phyloP scores from a whole-genome alignment of 2,329 filamentous ascomycete species.

The Calonectria multiphialidica region DNA sequence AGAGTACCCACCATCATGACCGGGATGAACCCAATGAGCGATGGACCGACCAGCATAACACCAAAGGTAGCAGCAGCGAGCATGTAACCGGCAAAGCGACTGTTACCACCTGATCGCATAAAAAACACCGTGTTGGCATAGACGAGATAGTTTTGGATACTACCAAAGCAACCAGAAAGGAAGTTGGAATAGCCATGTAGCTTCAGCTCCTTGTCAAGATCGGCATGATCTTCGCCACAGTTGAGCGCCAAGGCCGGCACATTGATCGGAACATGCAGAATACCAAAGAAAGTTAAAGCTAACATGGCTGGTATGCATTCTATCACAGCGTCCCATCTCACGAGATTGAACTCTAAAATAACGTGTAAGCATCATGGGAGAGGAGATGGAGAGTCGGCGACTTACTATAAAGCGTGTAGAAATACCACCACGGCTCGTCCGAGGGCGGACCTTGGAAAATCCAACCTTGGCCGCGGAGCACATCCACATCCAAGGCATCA shows the following conservation, averaged over 20 bases:
- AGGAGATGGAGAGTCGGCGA: conserved; percentile 20
- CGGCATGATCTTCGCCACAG: conserved; percentile 90
- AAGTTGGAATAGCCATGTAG: conserved; percentile 95
- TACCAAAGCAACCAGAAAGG: conserved; percentile 86
- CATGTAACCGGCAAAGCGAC: conserved; percentile 86
- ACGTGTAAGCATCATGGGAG: conserved; percentile 30
- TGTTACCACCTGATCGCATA: conserved; percentile 91
- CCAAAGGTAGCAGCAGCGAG: conserved; percentile 84
- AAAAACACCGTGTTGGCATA: conserved; percentile 99
- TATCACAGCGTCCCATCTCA: conserved; percentile 86
- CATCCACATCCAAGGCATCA: conserved; percentile 74
- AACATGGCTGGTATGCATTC: conserved; percentile 95
- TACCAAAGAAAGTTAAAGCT: conserved; percentile 95
- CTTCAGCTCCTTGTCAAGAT: conserved; percentile 91
- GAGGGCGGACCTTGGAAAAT: conserved; percentile 89
- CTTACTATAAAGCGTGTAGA: conserved; percentile 94
- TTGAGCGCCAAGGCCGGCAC: conserved; percentile 93
- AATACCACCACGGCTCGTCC: conserved; percentile 95
- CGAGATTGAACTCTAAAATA: conserved; percentile 77
- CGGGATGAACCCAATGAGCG: conserved; percentile 92
- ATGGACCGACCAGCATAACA: conserved; percentile 87
- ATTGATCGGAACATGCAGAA: conserved; percentile 97
- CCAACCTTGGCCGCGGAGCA: conserved; percentile 83
- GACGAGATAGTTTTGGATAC: conserved; percentile 96
- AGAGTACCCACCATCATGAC: conserved; percentile 96